Evolutionary conservation across 2,329 filamentous ascomycete species (phyloP).

Genomic region (Talaromyces sp.): DNA sequence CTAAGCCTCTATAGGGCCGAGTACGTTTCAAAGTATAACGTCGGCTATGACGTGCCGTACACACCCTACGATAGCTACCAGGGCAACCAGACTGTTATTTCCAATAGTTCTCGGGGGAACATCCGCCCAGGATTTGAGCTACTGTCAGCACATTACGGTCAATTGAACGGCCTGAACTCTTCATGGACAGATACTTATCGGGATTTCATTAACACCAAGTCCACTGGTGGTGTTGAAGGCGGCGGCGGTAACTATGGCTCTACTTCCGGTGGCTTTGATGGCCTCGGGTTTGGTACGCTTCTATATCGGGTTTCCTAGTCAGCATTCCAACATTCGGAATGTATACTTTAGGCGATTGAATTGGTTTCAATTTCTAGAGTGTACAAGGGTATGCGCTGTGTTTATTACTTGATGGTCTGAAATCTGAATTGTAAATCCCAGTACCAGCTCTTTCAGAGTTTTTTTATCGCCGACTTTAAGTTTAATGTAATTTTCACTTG

Average conservation of each 20-base stretch:
- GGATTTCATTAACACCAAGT: conserved; percentile 29
- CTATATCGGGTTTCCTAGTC: conserved; percentile 18
- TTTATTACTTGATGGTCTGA: no score
- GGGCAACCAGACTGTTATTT: conserved; percentile 33
- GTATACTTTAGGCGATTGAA: no score
- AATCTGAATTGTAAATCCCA: no score
- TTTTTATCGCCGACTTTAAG: no score
- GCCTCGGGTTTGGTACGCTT: conserved; percentile 32
- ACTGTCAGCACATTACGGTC: conserved; percentile 37
- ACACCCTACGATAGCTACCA: conserved; percentile 35
- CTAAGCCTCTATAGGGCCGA: conserved; percentile 4
- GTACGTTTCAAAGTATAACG: conserved; percentile 38
- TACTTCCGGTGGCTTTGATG: conserved; percentile 40
- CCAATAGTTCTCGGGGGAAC: conserved; percentile 25
- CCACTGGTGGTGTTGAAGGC: conserved; percentile 36
- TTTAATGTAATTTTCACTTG: no score
- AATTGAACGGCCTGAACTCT: conserved; percentile 34
- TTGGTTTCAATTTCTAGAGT: no score
- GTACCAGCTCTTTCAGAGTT: no score
- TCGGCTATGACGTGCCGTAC: conserved; percentile 41
- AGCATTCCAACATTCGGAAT: no score
- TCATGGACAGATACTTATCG: conserved; percentile 36
- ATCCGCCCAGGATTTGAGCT: conserved; percentile 38
- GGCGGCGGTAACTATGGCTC: conserved; percentile 43
- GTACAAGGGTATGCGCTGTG: no score